Base-by-base conservation (phyloP, 2,329 filamentous ascomycete genomes). In the Diaporthe vexans region DNA sequence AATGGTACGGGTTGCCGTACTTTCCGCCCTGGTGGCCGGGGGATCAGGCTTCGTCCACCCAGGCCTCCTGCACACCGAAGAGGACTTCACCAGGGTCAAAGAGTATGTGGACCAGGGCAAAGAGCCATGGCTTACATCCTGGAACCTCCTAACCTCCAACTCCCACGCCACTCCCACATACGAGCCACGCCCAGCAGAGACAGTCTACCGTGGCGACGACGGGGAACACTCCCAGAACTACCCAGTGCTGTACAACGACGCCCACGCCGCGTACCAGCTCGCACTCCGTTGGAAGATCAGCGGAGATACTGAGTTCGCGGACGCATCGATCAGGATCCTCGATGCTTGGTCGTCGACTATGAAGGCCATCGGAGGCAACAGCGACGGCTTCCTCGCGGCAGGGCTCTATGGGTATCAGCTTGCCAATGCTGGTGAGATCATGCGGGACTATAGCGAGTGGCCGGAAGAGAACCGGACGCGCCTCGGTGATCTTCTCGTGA, bases 391-490 rank as follows among this genome's bases (percentile, higher is more conserved):
- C 72, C 80, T 85, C 9, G 82, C 82, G 0, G 76, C 81, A 0
- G 83, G 83, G 0, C 71, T 85, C 2, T 83, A 85, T 59, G 83
- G 83, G 0, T 87, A 84, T 73, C 78, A 85, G 71, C 77, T 84
- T 24, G 83, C 83, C 26, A 85, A 85, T 63, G 83, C 80, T 0
- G 83, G 81, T 4, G 84, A 85, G 73, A 78, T 84, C 21, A 78
- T 84, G 69, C 77, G 81, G 2, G 68, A 48, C 13, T 79, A 84
- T 56, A 51, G 26, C 43, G 61, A 24, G 17, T 67, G 61, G 43
- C 43, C 43, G 21, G 61, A 24, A 19, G 29, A 26, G 61, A 67
- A 51, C 19, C 61, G 61, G 11, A 51, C 26, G 26, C 61, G 61
- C 3, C 61, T 67, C 11, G 61, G 61, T 9, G 21, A 35, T 19